Percentiles rank a stretch among this genome's conserved stretches.
Conservation (phyloP, 2,329 filamentous ascomycete species). For the Magnaporthiopsis incrustans region DNA sequence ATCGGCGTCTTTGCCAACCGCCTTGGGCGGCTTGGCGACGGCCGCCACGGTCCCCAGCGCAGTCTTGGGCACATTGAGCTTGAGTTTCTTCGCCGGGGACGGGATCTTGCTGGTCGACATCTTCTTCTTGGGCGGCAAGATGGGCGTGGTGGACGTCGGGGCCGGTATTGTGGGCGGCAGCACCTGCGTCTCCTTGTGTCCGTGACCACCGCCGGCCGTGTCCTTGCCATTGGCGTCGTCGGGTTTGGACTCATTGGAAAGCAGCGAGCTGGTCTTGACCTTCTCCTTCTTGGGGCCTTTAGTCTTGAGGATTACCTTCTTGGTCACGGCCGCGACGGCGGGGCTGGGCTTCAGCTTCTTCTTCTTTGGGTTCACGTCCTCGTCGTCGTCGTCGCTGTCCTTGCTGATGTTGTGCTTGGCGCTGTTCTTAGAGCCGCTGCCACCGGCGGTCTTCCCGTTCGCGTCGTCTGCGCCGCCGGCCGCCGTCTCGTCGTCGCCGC, state of each 20-base stretch:
- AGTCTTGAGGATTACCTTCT: constrained; percentile 49
- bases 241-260: constrained; percentile 40
- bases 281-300: constrained; percentile 48
- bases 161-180: constrained; percentile 17
- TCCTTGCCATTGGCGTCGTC: constrained; percentile 17
- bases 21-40: constrained; percentile 41
- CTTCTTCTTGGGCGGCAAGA: constrained; percentile 32
- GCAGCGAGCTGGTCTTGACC: constrained; percentile 39
- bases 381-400: constrained; percentile 42
- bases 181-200: constrained; percentile 12
- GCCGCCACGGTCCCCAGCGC: constrained; percentile 35
- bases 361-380: constrained; percentile 41
- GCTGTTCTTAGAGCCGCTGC: constrained; percentile 45
- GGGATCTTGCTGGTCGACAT: constrained; percentile 27
- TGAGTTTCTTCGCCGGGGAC: constrained; percentile 38
- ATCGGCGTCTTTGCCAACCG: constrained; percentile 25
- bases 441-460: constrained; percentile 40
- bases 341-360: constrained; percentile 47
- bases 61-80: constrained; percentile 27
- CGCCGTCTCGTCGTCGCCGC: constrained; percentile 35
- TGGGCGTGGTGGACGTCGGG: constrained; percentile 25
- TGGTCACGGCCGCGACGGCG: constrained; percentile 26
- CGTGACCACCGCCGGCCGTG: not conserved
- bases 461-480: constrained; percentile 42
- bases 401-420: constrained; percentile 49